Evolutionary conservation across 176 grass and related monocot genomes (phyloP).

Genomic region (Otatea glauca): DNA sequence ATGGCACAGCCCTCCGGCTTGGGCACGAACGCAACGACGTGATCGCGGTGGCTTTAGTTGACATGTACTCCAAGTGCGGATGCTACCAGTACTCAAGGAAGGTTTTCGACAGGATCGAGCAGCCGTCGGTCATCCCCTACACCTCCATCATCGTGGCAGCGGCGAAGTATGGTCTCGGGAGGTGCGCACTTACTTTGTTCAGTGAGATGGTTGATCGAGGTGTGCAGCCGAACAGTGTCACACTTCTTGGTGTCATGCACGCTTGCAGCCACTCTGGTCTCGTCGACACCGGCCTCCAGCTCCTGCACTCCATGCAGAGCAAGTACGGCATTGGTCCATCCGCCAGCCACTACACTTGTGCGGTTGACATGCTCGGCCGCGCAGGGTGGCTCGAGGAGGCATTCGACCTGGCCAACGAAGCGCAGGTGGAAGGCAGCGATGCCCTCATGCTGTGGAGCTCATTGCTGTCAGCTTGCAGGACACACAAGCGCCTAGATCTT

Average conservation of each 20-base stretch:
- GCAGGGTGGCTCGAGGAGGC: conserved; percentile 61
- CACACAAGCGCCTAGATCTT: conserved; percentile 57
- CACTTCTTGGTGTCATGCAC: conserved; percentile 68
- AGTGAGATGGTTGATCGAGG: conserved; percentile 57
- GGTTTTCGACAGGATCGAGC: conserved; percentile 66
- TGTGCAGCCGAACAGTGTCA: conserved; percentile 62
- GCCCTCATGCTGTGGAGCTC: conserved; percentile 73
- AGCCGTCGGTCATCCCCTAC: conserved; percentile 60
- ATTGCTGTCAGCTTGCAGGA: conserved; percentile 74
- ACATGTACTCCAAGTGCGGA: conserved; percentile 85
- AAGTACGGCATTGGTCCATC: conserved; percentile 52
- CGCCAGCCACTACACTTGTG: conserved; percentile 73
- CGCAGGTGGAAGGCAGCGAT: conserved; percentile 48
- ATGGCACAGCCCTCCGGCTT: conserved; percentile 51
- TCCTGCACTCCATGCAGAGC: conserved; percentile 59
- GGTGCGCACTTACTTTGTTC: conserved; percentile 49
- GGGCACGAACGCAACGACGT: conserved; percentile 55
- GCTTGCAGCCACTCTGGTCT: conserved; percentile 81
- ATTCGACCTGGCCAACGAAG: conserved; percentile 54
- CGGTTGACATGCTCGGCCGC: conserved; percentile 75
- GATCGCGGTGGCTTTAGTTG: conserved; percentile 56
- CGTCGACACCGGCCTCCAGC: conserved; percentile 57
- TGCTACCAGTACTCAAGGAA: conserved; percentile 56
- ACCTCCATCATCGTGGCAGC: conserved; percentile 76
- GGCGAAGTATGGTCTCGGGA: conserved; percentile 64